phyloP scores from a whole-genome alignment of 768 basidiomycete genomes.

The Tricholoma flavovirens region DNA sequence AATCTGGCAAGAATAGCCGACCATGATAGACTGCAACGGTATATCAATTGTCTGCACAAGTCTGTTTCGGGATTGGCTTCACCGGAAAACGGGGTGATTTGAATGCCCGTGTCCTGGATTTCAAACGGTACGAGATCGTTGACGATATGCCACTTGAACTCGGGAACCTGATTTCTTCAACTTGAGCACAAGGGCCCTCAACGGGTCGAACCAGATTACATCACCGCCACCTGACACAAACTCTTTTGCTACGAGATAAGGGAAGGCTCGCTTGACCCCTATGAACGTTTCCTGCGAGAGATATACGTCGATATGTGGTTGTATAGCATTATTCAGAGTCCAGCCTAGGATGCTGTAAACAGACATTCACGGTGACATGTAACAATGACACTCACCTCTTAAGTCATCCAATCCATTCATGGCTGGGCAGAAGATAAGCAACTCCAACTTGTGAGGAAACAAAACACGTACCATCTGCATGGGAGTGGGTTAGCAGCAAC shows the following conservation, averaged over 20 bases:
- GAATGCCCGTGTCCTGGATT: slow-evolving; percentile 57
- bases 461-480: slow-evolving; percentile 58
- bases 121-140: slow-evolving; percentile 63
- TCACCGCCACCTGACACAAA: slow-evolving; percentile 78
- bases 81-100: slow-evolving; percentile 65
- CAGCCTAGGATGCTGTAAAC: slow-evolving; percentile 43
- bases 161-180: slow-evolving; percentile 58
- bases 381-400: slow-evolving; percentile 44
- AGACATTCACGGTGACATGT: background rate
- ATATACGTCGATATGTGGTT: slow-evolving; percentile 72
- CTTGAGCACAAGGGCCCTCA: background rate
- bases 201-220: slow-evolving; percentile 32
- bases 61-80: slow-evolving; percentile 12
- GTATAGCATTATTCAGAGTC: slow-evolving; percentile 63
- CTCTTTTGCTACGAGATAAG: slow-evolving; percentile 73
- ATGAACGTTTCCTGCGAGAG: slow-evolving; percentile 56
- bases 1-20: slow-evolving; percentile 45
- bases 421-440: slow-evolving; percentile 32
- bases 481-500: slow-evolving; percentile 80
- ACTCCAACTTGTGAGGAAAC: background rate
- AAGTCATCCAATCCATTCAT: slow-evolving; percentile 91
- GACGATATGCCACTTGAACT: slow-evolving; percentile 80
- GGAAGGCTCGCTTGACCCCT: slow-evolving; percentile 68
- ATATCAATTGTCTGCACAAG: slow-evolving; percentile 6
- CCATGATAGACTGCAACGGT: slow-evolving; percentile 62